A percentile compares a stretch with the other conserved stretches of the same genome.
phyloP scores from a whole-genome alignment of 2,329 filamentous ascomycete species.

The Aspergillus sp. region DNA sequence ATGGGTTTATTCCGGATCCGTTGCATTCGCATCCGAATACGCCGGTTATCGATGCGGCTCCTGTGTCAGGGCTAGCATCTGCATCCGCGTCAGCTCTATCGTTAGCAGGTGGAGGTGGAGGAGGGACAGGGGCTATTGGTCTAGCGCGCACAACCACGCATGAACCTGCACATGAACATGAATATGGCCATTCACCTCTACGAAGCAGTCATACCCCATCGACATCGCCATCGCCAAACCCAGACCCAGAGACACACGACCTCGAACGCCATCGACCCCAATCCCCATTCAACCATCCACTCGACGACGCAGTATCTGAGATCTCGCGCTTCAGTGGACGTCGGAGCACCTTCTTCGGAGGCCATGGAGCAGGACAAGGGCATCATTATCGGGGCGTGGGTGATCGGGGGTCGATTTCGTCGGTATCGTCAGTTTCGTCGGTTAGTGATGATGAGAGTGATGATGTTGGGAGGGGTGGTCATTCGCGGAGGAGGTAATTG shows the following conservation, averaged over 20 bases:
- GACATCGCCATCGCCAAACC: too few relatives aligned
- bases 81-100: too few relatives aligned
- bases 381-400: conserved; percentile 8
- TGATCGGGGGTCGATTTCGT: conserved; percentile 34
- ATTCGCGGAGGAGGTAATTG: background rate
- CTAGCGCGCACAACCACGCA: background rate
- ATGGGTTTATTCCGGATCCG: background rate
- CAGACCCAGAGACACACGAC: too few relatives aligned
- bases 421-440: conserved; percentile 32
- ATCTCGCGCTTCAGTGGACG: conserved; percentile 22
- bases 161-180: background rate
- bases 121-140: background rate
- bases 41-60: background rate
- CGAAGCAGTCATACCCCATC: too few relatives aligned
- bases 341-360: too few relatives aligned
- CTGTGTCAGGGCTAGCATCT: too few relatives aligned
- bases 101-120: background rate
- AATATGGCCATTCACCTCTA: too few relatives aligned
- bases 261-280: conserved; percentile 6
- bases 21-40: background rate
- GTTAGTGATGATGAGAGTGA: conserved; percentile 22
- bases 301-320: conserved; percentile 27
- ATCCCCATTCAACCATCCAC: conserved; percentile 25
- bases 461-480: background rate
- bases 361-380: background rate